Conservation (phyloP, 139 green algal species). For the Chlamydomonas incerta region DNA sequence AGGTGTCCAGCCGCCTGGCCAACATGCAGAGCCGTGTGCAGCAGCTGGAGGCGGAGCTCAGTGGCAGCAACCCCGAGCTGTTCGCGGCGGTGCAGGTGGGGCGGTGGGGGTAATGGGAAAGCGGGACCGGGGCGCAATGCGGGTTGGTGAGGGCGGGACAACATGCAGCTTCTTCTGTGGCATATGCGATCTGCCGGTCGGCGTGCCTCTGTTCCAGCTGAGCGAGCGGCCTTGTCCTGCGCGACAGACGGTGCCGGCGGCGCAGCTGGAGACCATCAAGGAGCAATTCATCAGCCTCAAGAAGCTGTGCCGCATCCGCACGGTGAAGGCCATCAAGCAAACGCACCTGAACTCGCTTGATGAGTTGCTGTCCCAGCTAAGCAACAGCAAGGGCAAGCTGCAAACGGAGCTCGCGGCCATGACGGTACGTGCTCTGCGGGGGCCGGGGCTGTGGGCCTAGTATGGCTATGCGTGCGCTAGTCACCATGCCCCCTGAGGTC, state of each 20-base stretch:
- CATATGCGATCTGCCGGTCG: too few relatives aligned
- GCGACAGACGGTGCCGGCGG: conserved; percentile 24
- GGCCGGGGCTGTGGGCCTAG: too few relatives aligned
- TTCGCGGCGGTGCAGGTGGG: conserved; percentile 56
- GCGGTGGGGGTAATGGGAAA: too few relatives aligned
- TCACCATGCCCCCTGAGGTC: too few relatives aligned
- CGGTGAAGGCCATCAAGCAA: conserved; percentile 70
- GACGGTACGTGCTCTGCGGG: conserved; percentile 15
- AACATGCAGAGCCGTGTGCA: conserved; percentile 20
- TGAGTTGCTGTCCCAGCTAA: conserved; percentile 47
- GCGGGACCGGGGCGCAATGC: too few relatives aligned
- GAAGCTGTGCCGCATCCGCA: conserved; percentile 69
- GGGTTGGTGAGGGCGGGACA: too few relatives aligned
- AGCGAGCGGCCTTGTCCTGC: too few relatives aligned
- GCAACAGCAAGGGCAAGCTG: conserved; percentile 12
- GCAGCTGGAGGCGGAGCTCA: conserved; percentile 60
- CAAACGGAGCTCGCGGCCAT: background rate
- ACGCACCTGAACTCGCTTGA: conserved; percentile 44
- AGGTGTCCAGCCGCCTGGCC: background rate
- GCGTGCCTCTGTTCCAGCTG: too few relatives aligned
- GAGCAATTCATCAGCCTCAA: conserved; percentile 71
- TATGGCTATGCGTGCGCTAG: too few relatives aligned
- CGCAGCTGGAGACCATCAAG: conserved; percentile 68
- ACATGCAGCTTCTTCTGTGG: too few relatives aligned
- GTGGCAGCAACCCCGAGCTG: conserved; percentile 46